phyloP scores from a whole-genome alignment of 768 basidiomycete species.

The Serendipita sp. region DNA sequence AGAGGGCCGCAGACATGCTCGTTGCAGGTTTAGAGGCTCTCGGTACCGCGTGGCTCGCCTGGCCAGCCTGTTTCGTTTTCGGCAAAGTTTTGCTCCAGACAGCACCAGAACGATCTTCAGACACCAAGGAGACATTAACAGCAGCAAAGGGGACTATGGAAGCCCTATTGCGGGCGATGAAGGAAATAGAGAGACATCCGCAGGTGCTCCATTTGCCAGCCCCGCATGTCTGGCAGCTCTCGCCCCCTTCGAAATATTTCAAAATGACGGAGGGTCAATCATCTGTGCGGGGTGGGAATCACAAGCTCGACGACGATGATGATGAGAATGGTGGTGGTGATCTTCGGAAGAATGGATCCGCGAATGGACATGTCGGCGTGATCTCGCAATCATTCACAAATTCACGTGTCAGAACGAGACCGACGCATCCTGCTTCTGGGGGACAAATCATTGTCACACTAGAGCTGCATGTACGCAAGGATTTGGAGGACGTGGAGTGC shows the following conservation, averaged over 20 bases:
- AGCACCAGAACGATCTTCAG: conserved; percentile 44
- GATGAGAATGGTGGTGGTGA: conserved; percentile 9
- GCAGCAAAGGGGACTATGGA: conserved; percentile 52
- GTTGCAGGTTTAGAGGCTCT: conserved; percentile 61
- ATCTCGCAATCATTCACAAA: background rate
- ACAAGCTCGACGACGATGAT: background rate
- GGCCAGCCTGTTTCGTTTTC: conserved; percentile 61
- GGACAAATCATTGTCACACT: conserved; percentile 49
- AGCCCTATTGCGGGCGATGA: conserved; percentile 59
- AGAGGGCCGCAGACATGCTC: conserved; percentile 65
- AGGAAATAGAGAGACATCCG: conserved; percentile 77
- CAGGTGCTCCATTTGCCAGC: conserved; percentile 68
- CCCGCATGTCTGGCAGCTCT: conserved; percentile 80
- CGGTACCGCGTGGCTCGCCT: conserved; percentile 69
- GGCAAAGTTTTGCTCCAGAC: conserved; percentile 84
- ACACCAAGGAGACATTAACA: background rate
- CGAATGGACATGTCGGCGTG: background rate
- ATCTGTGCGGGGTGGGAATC: background rate
- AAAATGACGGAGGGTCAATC: background rate
- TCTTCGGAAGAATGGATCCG: background rate
- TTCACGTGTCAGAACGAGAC: background rate
- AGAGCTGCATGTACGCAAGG: conserved; percentile 54
- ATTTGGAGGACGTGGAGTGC: conserved; percentile 53
- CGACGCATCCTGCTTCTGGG: background rate
- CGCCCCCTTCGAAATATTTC: conserved; percentile 23